Evolutionary conservation across 306 rosid species (phyloP).

Genomic region (Lotus japonicus): DNA sequence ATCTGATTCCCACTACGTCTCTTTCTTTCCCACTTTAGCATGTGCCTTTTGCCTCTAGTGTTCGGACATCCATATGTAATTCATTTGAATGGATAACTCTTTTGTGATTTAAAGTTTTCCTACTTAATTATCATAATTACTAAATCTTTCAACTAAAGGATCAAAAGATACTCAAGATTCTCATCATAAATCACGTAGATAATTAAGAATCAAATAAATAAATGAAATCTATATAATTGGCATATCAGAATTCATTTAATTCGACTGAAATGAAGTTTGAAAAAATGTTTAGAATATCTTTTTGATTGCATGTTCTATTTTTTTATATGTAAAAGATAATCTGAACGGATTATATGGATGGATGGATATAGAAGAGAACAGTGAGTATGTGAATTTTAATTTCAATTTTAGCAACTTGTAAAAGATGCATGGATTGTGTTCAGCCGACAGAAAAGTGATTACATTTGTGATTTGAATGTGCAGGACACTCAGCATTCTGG

Average conservation of each 20-base stretch:
- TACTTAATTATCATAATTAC: neutral
- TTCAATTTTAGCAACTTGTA: neutral
- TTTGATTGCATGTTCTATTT: neutral
- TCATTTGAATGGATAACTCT: neutral
- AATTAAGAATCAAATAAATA: neutral
- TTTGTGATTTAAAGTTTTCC: neutral
- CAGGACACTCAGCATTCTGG: slow-evolving; percentile 15
- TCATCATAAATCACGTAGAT: neutral
- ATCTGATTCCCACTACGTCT: neutral
- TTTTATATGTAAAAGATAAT: too few species aligned
- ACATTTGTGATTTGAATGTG: neutral
- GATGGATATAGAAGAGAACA: neutral
- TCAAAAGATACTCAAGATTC: neutral
- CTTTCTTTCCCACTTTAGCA: neutral
- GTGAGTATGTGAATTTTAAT: neutral
- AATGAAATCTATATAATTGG: neutral
- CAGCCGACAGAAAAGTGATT: neutral
- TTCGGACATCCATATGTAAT: neutral
- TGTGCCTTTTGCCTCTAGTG: slow-evolving; percentile 2
- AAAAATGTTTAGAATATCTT: neutral
- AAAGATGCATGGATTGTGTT: neutral
- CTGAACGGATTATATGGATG: too few species aligned
- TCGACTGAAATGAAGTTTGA: too few species aligned
- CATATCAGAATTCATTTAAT: neutral
- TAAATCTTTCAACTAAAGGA: neutral